Evolutionary conservation across 2,329 filamentous ascomycete genomes (phyloP).

Genomic region (Laburnicola sp.): DNA sequence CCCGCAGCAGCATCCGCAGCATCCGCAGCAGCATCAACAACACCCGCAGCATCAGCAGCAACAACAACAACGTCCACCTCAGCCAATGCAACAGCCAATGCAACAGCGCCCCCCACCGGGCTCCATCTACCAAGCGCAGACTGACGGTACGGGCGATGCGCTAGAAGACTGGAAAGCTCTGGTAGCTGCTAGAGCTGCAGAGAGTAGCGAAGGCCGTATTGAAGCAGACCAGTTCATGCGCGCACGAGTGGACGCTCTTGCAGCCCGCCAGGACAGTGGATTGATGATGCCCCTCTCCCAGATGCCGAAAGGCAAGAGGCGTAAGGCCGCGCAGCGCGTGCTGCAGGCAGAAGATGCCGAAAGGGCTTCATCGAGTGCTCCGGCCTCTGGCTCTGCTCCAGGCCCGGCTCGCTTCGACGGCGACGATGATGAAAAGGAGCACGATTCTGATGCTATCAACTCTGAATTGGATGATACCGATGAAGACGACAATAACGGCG

Average conservation of each 20-base stretch:
- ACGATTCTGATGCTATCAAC: conserved; percentile 87
- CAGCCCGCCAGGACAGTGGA: conserved; percentile 72
- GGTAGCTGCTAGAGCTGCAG: conserved; percentile 60
- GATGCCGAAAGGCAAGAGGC: conserved; percentile 50
- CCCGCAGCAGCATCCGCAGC: conserved; percentile 25
- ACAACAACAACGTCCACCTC: conserved; percentile 40
- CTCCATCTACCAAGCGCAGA: conserved; percentile 60
- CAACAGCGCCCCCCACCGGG: conserved; percentile 47
- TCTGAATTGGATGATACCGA: conserved; percentile 96
- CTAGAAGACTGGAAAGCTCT: conserved; percentile 61
- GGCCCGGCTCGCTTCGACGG: conserved; percentile 58
- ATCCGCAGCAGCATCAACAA: conserved; percentile 31
- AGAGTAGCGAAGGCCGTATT: conserved; percentile 55
- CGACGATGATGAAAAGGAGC: conserved; percentile 57
- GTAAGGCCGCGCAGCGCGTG: conserved; percentile 43
- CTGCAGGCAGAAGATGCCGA: conserved; percentile 60
- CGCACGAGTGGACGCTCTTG: conserved; percentile 65
- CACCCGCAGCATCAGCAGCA: conserved; percentile 32
- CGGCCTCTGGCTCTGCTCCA: conserved; percentile 9
- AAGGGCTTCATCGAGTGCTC: conserved; percentile 23
- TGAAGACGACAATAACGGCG: conserved; percentile 77
- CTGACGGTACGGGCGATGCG: conserved; percentile 72
- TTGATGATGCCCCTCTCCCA: conserved; percentile 73
- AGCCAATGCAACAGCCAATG: conserved; percentile 42
- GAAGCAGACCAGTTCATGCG: conserved; percentile 71